Evolutionary conservation across 768 basidiomycete genomes (phyloP).

Genomic region (Hericium erinaceus): DNA sequence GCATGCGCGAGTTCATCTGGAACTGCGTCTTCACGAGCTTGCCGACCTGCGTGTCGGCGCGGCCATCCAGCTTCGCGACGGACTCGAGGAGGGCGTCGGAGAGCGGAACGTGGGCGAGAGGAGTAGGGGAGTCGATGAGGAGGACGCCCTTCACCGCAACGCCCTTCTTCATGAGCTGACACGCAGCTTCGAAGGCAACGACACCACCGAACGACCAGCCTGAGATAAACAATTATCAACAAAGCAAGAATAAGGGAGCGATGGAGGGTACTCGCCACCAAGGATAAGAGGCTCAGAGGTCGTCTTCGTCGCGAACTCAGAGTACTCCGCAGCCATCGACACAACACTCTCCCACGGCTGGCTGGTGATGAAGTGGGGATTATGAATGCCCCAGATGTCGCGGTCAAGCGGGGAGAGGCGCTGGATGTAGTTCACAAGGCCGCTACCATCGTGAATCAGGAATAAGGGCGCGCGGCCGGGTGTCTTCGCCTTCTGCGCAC

Average conservation of each 20-base stretch:
- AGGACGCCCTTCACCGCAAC: slow-evolving; percentile 45
- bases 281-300: slow-evolving; percentile 36
- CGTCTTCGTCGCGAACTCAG: slow-evolving; percentile 28
- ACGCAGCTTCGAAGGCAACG: slow-evolving; percentile 56
- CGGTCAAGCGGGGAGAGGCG: slow-evolving; percentile 38
- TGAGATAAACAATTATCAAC: slow-evolving; percentile 17
- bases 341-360: slow-evolving; percentile 38
- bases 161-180: slow-evolving; percentile 36
- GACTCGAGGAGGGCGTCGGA: slow-evolving; percentile 43
- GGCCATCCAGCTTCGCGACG: slow-evolving; percentile 26
- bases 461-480: slow-evolving; percentile 36
- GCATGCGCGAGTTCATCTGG: slow-evolving; percentile 34
- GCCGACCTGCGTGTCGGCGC: slow-evolving; percentile 23
- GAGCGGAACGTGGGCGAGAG: slow-evolving; percentile 41
- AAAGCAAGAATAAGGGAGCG: neutral
- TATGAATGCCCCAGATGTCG: slow-evolving; percentile 50
- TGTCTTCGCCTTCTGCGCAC: slow-evolving; percentile 27
- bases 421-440: slow-evolving; percentile 42
- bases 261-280: slow-evolving; percentile 39
- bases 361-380: slow-evolving; percentile 39
- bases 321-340: slow-evolving; percentile 47
- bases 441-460: slow-evolving; percentile 69
- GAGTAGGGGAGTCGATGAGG: slow-evolving; percentile 60
- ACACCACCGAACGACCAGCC: slow-evolving; percentile 80
- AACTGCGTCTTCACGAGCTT: slow-evolving; percentile 40